Evolutionary conservation across 768 basidiomycete genomes (phyloP).

Genomic region (Mrakia frigida): DNA sequence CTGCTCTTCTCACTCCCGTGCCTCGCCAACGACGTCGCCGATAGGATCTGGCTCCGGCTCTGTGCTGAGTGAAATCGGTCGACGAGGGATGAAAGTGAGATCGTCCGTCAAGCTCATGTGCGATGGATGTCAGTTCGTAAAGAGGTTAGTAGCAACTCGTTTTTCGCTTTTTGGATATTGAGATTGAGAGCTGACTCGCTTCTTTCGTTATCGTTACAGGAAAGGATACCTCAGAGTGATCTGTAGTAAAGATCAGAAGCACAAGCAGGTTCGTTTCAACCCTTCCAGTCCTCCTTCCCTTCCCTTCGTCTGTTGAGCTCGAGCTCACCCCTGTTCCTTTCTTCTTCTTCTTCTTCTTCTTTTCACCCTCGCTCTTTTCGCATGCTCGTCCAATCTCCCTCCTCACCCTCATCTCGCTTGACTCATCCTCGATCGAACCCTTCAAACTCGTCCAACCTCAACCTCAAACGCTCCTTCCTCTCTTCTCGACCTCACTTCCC

Average conservation of each 20-base stretch:
- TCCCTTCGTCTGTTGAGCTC: neutral
- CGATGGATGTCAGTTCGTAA: slow-evolving; percentile 83
- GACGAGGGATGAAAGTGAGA: slow-evolving; percentile 85
- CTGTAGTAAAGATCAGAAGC: slow-evolving; percentile 90
- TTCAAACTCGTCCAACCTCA: too few species aligned
- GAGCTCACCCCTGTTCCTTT: neutral
- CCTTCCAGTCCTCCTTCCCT: neutral
- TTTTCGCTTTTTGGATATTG: neutral
- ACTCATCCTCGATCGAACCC: too few species aligned
- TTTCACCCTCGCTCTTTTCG: neutral
- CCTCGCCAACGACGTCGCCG: neutral
- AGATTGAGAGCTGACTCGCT: neutral
- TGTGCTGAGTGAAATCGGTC: neutral
- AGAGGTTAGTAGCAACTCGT: slow-evolving; percentile 43
- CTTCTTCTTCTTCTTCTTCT: neutral
- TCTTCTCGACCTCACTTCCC: too few species aligned
- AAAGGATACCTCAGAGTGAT: slow-evolving; percentile 89
- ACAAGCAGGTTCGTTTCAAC: slow-evolving; percentile 76
- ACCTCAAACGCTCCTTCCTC: too few species aligned
- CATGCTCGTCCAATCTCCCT: neutral
- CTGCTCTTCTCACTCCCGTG: neutral
- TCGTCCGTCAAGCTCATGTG: slow-evolving; percentile 92
- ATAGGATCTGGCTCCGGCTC: neutral
- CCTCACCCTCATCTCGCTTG: neutral
- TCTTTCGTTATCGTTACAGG: slow-evolving; percentile 41